Evolutionary conservation across 176 grass and related monocot genomes (phyloP), one percentile per base, ranked within the genome.

Genomic region (Ananas comosus): DNA sequence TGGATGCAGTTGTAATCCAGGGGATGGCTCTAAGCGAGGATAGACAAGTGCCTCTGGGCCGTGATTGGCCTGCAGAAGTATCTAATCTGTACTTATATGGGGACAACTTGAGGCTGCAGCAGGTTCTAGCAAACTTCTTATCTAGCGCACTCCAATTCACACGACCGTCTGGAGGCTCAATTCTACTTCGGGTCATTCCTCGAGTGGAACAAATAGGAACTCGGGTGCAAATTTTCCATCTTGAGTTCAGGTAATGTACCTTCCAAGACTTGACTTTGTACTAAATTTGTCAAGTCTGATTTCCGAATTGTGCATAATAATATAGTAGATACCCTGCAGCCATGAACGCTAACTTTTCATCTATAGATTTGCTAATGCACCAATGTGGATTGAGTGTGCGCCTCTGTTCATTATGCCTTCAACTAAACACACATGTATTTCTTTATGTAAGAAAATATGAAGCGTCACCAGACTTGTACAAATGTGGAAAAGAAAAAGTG

Each of bases 81-180:
- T 90, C 87, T 74, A 84, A 27, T 29, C 88, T 99, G 87, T 77
- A 79, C 65, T 82, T 99, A 17, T 93, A 85, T 10, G 93, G 89
- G 42, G 93, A 97, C 75, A 97, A 97, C 87, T 79, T 92, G 59
- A 97, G 93, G 86, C 88, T 97, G 73, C 94, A 99, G 84, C 89
- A 92, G 77, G 82, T 93, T 70, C 84, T 99, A 21, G 74, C 89
- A 52, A 89, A 93, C 66, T 99, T 88, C 64, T 68, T 93, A 63
- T 79, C 73, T 51, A 90, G 84, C 52, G 72, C 86, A 2, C 86
- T 99, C 85, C 94, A 93, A 69, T 93, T 99, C 70, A 77, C 94
- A 71, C 79, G 72, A 48, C 74, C 69, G 29, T 65, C 74, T 47
- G 89, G 78, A 82, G 94, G 89, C 72, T 86, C 89, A 63, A 89